Evolutionary conservation across 2,329 filamentous ascomycete genomes (phyloP), one percentile per base, ranked within the genome.

Genomic region (Fusarium coffeatum): DNA sequence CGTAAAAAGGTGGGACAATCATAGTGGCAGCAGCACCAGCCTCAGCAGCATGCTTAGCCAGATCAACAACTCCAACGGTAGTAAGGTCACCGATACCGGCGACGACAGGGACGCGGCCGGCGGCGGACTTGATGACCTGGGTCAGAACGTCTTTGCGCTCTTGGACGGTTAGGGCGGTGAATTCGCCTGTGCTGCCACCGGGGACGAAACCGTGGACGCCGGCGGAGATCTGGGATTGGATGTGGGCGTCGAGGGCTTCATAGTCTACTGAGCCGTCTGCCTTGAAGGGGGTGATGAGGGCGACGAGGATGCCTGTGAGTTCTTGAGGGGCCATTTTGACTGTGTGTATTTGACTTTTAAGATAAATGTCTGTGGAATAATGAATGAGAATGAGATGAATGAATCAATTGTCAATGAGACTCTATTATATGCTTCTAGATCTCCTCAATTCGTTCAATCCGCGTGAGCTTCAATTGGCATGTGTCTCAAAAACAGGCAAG

Each of bases 1-100:
- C 84, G 66, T 86, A 85, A 75, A 81, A 86, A 0, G 84, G 84
- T 8, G 84, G 84, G 0, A 85, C 83, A 15, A 85, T 80, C 84
- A 86, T 85, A 0, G 83, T 71, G 0, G 83, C 82, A 3, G 78
- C 76, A 0, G 83, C 83, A 7, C 74, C 74, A 10, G 23, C 70
- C 18, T 84, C 79, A 8, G 70, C 70, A 22, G 70, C 70, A 5
- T 72, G 70, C 57, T 84, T 81, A 2, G 73, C 73, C 0, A 74
- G 59, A 6, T 75, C 72, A 6, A 84, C 72, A 2, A 75, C 60
- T 1, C 64, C 69, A 1, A 64, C 68, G 2, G 83, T 84, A 0
- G 81, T 81, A 2, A 82, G 76, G 42, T 80, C 80, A n/a, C 84
- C 84, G 7, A 83, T 80, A 4, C 82, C 82, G 37, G 80, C 81